These are phyloP conservation scores for Laetiporus sulphureus DNA, from an alignment of 1,284 basidiomycete genomes.

Conservation along the genomic window DNA sequence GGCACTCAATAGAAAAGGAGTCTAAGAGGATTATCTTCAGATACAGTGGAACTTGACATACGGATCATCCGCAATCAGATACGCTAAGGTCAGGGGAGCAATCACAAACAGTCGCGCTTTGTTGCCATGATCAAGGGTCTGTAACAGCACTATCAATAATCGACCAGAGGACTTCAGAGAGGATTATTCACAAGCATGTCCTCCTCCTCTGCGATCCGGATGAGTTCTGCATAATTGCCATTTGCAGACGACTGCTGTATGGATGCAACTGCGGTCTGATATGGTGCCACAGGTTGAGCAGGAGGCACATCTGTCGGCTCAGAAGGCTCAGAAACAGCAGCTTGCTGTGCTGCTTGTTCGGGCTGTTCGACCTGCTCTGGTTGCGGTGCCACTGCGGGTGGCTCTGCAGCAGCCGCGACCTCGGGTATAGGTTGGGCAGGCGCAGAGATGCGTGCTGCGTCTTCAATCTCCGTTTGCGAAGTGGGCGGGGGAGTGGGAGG, in stretches of 20 bases:
- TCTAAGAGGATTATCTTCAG: too few relatives aligned
- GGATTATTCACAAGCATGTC: constrained; percentile 46
- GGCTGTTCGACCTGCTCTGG: neutral
- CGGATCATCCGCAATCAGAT: constrained; percentile 56
- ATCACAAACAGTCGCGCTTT: constrained; percentile 42
- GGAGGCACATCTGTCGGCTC: constrained; percentile 13
- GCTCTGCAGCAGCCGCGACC: neutral
- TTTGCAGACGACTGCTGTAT: constrained; percentile 39
- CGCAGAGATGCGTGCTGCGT: constrained; percentile 24
- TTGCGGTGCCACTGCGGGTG: neutral
- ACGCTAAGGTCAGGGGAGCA: constrained; percentile 52
- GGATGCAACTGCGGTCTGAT: constrained; percentile 30
- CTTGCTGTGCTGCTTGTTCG: too few relatives aligned
- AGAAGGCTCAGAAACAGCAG: too few relatives aligned
- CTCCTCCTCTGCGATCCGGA: constrained; percentile 39
- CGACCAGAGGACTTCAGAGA: neutral
- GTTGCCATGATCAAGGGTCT: constrained; percentile 36
- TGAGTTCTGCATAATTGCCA: constrained; percentile 37
- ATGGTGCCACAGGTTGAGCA: constrained; percentile 17
- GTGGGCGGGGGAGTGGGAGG: constrained; percentile 56
- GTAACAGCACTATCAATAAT: neutral
- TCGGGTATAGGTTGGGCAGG: constrained; percentile 12
- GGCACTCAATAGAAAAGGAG: too few relatives aligned
- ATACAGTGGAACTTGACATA: constrained; percentile 35
- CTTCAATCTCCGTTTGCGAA: constrained; percentile 46